Base-by-base conservation (phyloP, 768 basidiomycete species). In the Rhodotorula sphaerocarpa region DNA sequence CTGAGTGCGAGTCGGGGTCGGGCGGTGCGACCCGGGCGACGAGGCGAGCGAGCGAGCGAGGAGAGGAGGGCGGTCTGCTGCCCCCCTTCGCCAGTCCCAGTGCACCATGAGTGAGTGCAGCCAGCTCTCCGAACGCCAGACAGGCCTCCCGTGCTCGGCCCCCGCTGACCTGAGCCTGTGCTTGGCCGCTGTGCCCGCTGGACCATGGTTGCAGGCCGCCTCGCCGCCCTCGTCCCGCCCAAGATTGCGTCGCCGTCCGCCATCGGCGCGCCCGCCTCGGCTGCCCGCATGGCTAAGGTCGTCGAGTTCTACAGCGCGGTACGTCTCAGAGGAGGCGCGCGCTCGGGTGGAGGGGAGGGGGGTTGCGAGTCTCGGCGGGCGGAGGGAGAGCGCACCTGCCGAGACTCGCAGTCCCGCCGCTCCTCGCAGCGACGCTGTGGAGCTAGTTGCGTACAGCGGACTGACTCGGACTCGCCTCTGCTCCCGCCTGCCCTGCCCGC, bases 251-350 rank as follows among this genome's bases (percentile, higher is more conserved):
- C 90, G 15, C 90, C 91, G 2, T 82, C 83, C 55, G 84, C 88
- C 70, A 84, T 95, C 62, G 63, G 66, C 16, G 76, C 76, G 31
- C 83, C 87, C 55, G 87, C 85, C 58, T 83, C 86, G 57, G 88
- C 89, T 47, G 83, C 83, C 47, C 84, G 87, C 66, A 86, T 93
- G 56, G 79, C 81, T 61, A 84, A 84, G 36, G 86, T 96, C 74
- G 90, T 95, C 67, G 84, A 89, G 70, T 96, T 95, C 78, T 97
- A 97, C 80, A 90, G 88, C 63, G 92, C 90, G 46, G 71, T 72
- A 36, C 28, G 71, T 54, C 16, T 10, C 42, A 23, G 0, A 33
- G n/a, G n/a, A n/a, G n/a, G n/a, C n/a, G n/a, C n/a, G n/a, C n/a
- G n/a, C n/a, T n/a, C n/a, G n/a, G n/a, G n/a, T n/a, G n/a, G n/a